A percentile compares a stretch with the other conserved stretches of the same genome.
Evolutionary conservation across 768 basidiomycete species (phyloP).

Genomic region (Lentinula sp.): DNA sequence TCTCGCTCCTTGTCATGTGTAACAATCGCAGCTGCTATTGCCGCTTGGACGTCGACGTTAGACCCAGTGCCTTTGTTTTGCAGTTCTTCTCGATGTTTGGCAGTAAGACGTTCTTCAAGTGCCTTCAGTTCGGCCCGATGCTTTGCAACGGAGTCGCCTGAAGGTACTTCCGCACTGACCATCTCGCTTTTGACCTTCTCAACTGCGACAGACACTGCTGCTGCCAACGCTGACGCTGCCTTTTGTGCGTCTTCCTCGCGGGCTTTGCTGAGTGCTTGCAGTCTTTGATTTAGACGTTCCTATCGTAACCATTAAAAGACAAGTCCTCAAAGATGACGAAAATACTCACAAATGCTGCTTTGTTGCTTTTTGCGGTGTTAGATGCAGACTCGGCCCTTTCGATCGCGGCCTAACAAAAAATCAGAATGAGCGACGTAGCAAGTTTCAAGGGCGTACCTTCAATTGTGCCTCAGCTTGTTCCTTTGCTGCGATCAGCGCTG

Average conservation of each 20-base stretch:
- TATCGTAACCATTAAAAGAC: constrained; percentile 18
- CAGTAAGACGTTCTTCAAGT: constrained; percentile 45
- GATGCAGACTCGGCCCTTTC: constrained; percentile 37
- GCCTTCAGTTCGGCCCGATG: constrained; percentile 57
- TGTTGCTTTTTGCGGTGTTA: constrained; percentile 34
- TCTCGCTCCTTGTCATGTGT: constrained; percentile 43
- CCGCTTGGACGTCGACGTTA: constrained; percentile 36
- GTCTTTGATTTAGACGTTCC: constrained; percentile 58
- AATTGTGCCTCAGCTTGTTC: constrained; percentile 54
- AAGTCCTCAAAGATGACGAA: background rate
- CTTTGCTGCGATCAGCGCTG: constrained; percentile 47
- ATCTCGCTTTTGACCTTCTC: constrained; percentile 48
- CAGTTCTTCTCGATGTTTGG: constrained; percentile 49
- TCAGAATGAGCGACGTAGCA: background rate
- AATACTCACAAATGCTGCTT: constrained; percentile 5
- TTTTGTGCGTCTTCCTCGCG: constrained; percentile 41
- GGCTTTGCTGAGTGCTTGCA: constrained; percentile 46
- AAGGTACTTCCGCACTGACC: constrained; percentile 14
- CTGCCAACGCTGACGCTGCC: constrained; percentile 34
- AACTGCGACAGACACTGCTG: constrained; percentile 49
- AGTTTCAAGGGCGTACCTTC: constrained; percentile 33
- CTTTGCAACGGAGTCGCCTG: constrained; percentile 27
- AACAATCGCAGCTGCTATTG: constrained; percentile 41
- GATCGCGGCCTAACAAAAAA: constrained; percentile 24
- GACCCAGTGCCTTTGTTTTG: constrained; percentile 29